A percentile compares a stretch with the other conserved stretches of the same genome.
Evolutionary conservation across 495 filamentous ascomycete genomes (phyloP).

Genomic region (Bryoglossum gracile): DNA sequence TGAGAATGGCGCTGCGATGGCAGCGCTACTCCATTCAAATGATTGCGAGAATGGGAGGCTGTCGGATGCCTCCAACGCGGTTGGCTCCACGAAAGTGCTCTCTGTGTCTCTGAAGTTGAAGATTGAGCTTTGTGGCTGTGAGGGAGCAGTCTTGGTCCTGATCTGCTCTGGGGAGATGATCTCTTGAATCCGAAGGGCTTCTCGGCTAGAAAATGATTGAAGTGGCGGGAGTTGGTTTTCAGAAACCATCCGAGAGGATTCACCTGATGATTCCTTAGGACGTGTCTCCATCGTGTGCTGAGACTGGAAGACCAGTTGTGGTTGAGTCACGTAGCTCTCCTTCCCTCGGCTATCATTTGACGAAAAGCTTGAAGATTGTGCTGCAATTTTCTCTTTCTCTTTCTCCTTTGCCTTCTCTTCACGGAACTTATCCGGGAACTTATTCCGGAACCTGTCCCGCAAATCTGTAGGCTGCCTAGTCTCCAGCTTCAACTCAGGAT

Average conservation of each 20-base stretch:
- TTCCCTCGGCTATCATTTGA: background rate
- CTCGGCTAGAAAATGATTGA: conserved; percentile 13
- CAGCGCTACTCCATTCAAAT: conserved; percentile 22
- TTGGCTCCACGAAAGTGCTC: conserved; percentile 27
- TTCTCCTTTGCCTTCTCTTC: conserved; percentile 10
- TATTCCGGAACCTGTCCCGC: conserved; percentile 74
- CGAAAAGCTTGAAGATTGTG: background rate
- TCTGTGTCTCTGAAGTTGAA: conserved; percentile 25
- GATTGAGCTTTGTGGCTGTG: conserved; percentile 16
- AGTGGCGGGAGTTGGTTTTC: background rate
- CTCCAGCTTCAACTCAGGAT: conserved; percentile 56
- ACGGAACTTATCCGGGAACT: conserved; percentile 62
- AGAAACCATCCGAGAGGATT: no score
- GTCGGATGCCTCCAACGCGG: conserved; percentile 15
- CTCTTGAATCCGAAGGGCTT: conserved; percentile 22
- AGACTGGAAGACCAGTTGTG: background rate
- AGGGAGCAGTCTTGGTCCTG: conserved; percentile 1
- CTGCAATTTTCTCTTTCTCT: background rate
- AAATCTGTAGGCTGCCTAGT: conserved; percentile 70
- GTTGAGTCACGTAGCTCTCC: background rate
- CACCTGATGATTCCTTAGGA: no score
- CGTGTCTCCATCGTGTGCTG: no score
- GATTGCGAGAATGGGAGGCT: conserved; percentile 18
- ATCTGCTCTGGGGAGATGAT: conserved; percentile 19
- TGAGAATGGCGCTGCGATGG: conserved; percentile 18